These are phyloP conservation scores for Helicocarpus griseus DNA, from an alignment of 2,329 filamentous ascomycete species.

Conservation along the genomic window DNA sequence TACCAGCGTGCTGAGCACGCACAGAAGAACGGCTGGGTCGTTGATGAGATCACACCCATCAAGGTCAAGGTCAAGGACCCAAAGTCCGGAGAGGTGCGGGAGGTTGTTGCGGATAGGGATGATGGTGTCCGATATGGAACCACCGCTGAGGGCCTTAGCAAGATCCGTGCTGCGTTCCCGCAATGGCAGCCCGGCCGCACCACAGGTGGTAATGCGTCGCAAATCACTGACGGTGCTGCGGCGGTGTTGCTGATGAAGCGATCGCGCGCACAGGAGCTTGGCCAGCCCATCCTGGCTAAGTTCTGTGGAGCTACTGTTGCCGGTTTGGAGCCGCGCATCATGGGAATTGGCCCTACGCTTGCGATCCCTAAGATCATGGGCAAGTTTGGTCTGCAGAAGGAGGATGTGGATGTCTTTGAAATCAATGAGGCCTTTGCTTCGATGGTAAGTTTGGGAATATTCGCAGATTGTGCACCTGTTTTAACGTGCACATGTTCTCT, in stretches of 20 bases:
- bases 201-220: constrained; percentile 84
- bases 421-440: constrained; percentile 87
- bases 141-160: constrained; percentile 69
- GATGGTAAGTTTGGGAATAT: constrained; percentile 22
- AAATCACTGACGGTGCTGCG: constrained; percentile 86
- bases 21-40: constrained; percentile 72
- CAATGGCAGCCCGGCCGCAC: constrained; percentile 67
- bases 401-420: constrained; percentile 32
- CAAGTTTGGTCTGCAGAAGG: constrained; percentile 60
- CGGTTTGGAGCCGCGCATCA: constrained; percentile 78
- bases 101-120: constrained; percentile 67
- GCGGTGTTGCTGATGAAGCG: constrained; percentile 90
- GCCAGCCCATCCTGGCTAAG: constrained; percentile 79
- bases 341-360: constrained; percentile 86
- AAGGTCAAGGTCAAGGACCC: constrained; percentile 76
- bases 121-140: constrained; percentile 77
- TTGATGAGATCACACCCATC: constrained; percentile 76
- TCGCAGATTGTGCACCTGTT: too few relatives aligned
- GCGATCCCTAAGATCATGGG: constrained; percentile 82
- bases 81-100: constrained; percentile 72
- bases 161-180: constrained; percentile 78
- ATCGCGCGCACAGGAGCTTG: constrained; percentile 70
- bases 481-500: too few relatives aligned
- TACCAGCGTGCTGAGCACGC: constrained; percentile 78
- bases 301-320: constrained; percentile 74